Base-by-base conservation (phyloP, 192 early-diverging fungal genomes). In the Cetraspora pellucida region DNA sequence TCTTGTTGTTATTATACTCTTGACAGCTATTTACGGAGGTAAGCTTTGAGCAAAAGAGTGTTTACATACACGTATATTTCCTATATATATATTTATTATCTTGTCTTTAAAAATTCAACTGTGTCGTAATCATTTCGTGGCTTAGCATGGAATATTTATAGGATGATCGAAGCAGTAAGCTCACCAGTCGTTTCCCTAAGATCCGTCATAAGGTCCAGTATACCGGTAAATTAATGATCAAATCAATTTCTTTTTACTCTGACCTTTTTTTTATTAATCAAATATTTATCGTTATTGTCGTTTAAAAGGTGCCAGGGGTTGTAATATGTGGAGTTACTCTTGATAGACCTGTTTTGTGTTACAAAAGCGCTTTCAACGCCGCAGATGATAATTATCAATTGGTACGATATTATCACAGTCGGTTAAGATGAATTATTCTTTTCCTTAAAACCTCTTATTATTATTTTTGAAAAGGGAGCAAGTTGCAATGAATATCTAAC, bases 81-180 rank as follows among this genome's bases (percentile, higher is more conserved):
- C 37, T 37, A 37, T 37, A 1, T n/a, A n/a, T n/a, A n/a, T n/a
- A 37, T 1, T 1, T 37, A 7, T 37, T 37, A 37, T 37, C 7
- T 37, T 37, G 7, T 37, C 1, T 37, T 37, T 37, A 37, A 37
- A 37, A 6, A 37, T 37, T 37, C n/a, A n/a, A n/a, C n/a, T n/a
- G n/a, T n/a, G 37, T 37, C 37, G 1, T 37, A 6, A 37, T 7
- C 37, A 37, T 37, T 16, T 13, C 11, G 50, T 54, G 19, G 5
- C 19, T 16, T 13, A 54, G 50, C 44, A 14, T 75, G 74, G 74
- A 75, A 75, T 47, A 17, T 75, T 46, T 75, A 44, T n/a, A 28
- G 74, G 25, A 50, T 75, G 74, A 25, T 52, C 25, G 47, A 49
- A 19, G 74, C 74, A 2, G 21, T 75, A 3, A 25, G 17, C 1